Conservation (phyloP, 164 flowering plant species). For the Protea cynaroides region DNA sequence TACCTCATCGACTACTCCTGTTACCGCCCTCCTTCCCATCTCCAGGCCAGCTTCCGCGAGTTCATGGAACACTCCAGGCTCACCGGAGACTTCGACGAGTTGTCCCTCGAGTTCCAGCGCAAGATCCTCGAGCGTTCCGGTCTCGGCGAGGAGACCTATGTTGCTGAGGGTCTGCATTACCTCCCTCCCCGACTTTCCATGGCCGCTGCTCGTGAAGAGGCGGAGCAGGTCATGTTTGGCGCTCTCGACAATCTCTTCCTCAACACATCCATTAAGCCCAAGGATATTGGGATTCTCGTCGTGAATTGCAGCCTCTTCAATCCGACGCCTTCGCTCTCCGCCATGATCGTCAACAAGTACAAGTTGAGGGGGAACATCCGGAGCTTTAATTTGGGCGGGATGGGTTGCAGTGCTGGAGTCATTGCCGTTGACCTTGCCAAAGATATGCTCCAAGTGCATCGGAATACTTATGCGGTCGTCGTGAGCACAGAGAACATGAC, state of each 20-base stretch:
- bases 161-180: neutral
- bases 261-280: neutral
- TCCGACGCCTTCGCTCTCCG: neutral
- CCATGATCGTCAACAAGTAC: neutral
- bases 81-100: constrained; percentile 1
- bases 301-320: neutral
- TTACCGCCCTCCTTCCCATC: neutral
- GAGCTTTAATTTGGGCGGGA: neutral
- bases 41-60: neutral
- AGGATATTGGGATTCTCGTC: neutral
- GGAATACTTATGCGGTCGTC: neutral
- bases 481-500: neutral
- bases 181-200: neutral
- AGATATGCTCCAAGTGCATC: neutral
- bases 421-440: neutral
- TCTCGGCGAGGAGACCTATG: neutral
- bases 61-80: neutral
- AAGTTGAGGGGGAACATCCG: neutral
- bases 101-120: constrained; percentile 1
- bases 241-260: neutral
- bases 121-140: constrained; percentile 2
- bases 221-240: neutral
- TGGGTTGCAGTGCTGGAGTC: neutral
- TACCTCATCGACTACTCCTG: neutral
- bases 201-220: neutral